These are phyloP conservation scores for Yamadazyma phyllophila DNA, from an alignment of 805 yeast species.

Conservation along the genomic window DNA sequence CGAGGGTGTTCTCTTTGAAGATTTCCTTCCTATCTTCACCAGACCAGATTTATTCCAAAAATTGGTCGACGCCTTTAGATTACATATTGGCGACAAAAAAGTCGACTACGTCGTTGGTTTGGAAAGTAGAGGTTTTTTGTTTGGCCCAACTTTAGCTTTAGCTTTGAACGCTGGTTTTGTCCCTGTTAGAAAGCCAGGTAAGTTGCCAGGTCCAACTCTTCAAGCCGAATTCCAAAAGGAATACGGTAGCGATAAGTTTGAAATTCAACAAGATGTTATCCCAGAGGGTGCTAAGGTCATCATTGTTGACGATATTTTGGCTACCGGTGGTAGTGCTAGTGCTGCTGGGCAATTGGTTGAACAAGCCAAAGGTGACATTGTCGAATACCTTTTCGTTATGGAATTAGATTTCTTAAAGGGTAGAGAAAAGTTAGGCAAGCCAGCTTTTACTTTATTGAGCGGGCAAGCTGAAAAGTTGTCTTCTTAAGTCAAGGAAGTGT, in stretches of 20 bases:
- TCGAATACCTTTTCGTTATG: slow-evolving; percentile 86
- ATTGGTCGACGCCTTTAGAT: slow-evolving; percentile 74
- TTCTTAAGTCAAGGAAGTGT: background rate
- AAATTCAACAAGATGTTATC: slow-evolving; percentile 80
- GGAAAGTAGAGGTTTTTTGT: slow-evolving; percentile 95
- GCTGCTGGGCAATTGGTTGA: slow-evolving; percentile 87
- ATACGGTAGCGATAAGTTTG: slow-evolving; percentile 88
- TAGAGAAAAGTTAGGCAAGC: slow-evolving; percentile 79
- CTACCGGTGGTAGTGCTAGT: slow-evolving; percentile 95
- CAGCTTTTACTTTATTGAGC: slow-evolving; percentile 82
- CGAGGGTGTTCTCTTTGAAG: slow-evolving; percentile 92
- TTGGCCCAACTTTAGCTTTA: slow-evolving; percentile 93
- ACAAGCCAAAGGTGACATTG: slow-evolving; percentile 64
- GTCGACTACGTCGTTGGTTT: slow-evolving; percentile 91
- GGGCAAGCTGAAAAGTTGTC: slow-evolving; percentile 64
- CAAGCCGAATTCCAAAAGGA: slow-evolving; percentile 81
- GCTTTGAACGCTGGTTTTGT: slow-evolving; percentile 87
- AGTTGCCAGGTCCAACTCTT: slow-evolving; percentile 82
- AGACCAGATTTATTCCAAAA: slow-evolving; percentile 78
- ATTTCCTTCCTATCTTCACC: slow-evolving; percentile 88
- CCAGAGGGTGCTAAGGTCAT: slow-evolving; percentile 78
- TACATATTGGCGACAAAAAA: slow-evolving; percentile 62
- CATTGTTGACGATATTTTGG: slow-evolving; percentile 93
- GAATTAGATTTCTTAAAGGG: slow-evolving; percentile 95
- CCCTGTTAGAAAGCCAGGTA: slow-evolving; percentile 94